Evolutionary conservation across 352 stramenopile genomes (phyloP), one percentile per base, ranked within the genome.

Genomic region (Globisporangium carolinianum): DNA sequence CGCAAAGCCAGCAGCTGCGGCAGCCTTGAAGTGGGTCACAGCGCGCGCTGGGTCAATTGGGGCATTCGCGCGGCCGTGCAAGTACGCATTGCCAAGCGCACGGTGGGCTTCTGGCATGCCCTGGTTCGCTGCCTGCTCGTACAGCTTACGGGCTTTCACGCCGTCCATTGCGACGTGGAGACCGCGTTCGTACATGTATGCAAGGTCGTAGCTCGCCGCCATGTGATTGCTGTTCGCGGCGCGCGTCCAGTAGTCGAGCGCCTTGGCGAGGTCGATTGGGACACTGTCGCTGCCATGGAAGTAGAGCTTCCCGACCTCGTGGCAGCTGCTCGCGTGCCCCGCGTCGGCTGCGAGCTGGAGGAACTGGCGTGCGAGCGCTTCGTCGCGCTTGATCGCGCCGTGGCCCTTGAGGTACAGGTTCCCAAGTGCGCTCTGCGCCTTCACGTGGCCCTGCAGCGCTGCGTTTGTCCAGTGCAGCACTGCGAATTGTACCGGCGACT

Each of bases 391-490:
- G 51, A 91, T 69, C 9, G 68, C 68, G 4, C 56, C 66, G 57
- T 90, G 74, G 18, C 79, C 83, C 15, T 72, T 67, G 17, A 91
- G 60, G 55, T 91, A 93, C 45, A 93, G 62, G 55, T 80, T 83
- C 1, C 83, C 83, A 6, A 91, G 63, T 11, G 81, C 83, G 10
- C 79, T 85, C 38, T 89, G 76, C 1, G 83, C 83, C 49, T 86
- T 86, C 6, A 79, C 61, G 59, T 91, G 77, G n/a, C 81, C 83
- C 47, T 69, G 56, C 57, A 88, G 75, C 36, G 83, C 83, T 0
- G 83, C 83, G 54, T 77, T 89, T 10, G 79, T 91, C 83, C 83
- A 93, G 66, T 91, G 80, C 15, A 89, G 59, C 47, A 91, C 63
- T 17, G 83, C 79, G 54, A 65, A 67, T 24, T 86, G 67, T 36